Base-by-base conservation (phyloP, 495 filamentous ascomycete species). In the Parathielavia hyrcaniae region DNA sequence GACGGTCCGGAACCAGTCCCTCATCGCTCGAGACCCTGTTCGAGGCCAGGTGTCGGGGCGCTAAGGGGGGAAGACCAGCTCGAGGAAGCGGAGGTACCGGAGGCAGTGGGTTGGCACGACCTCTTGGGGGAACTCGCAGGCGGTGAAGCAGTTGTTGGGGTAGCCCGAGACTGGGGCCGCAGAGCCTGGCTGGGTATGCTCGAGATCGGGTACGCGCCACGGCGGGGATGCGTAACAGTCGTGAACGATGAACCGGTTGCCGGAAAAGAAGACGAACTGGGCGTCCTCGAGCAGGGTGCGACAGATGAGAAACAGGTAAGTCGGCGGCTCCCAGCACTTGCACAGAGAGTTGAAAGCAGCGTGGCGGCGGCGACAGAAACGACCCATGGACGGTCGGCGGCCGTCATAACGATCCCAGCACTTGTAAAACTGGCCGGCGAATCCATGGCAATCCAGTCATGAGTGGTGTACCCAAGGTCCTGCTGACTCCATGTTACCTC, bases 221-320 rank as follows among this genome's bases (percentile, higher is more conserved):
- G 48, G 30, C 5, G 32, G 14, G n/a, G 9, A 14, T 20, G 13
- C 6, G 2, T 38, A 22, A 7, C n/a, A 36, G 16, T 50, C 48
- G 48, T 38, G 34, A 8, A 50, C 17, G 32, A 50, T 50, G 5
- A 50, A 50, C 5, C 32, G 32, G 34, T 50, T 38, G 19, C n/a
- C 13, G 2, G 48, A 36, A 32, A 50, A 50, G 48, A 50, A 50
- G 32, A 50, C 48, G 17, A n/a, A 50, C 48, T 38, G 32, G 8
- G 34, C 48, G 11, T 50, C 48, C 17, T 38, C n/a, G 48, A 13
- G 26, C 8, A 50, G 10, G 22, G n/a, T 36, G 34, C 48, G 48
- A 11, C 32, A 50, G 9, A 50, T 13, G 32, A 50, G 48, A 23
- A 50, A 50, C 3, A 38, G 34, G 26, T 7, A 20, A 34, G 32